Percentiles rank a stretch among this genome's conserved stretches.
These are phyloP conservation scores for Camelina neglecta DNA, from an alignment of 345 rosid genomes.

Conservation along the genomic window DNA sequence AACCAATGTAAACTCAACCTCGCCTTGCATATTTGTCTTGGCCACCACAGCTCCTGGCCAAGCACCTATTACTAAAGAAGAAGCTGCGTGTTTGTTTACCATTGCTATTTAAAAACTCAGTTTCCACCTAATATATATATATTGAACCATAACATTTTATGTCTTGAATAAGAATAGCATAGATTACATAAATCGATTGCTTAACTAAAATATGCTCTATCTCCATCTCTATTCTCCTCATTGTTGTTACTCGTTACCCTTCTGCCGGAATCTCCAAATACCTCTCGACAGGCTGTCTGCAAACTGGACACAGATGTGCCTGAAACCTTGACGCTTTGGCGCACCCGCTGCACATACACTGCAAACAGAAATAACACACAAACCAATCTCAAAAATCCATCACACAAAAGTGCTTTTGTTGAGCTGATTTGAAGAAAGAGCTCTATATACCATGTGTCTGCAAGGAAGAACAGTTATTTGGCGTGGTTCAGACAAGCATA, in stretches of 20 bases:
- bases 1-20: conserved; percentile 31
- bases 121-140: conserved; percentile 46
- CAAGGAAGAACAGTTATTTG: conserved; percentile 85
- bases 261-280: conserved; percentile 71
- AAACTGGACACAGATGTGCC: conserved; percentile 75
- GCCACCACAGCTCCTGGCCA: conserved; percentile 47
- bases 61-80: conserved; percentile 54
- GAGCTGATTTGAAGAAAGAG: neutral
- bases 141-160: conserved; percentile 49
- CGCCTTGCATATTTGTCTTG: conserved; percentile 31
- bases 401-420: neutral
- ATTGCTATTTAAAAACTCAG: conserved; percentile 53
- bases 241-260: conserved; percentile 25
- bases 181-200: conserved; percentile 7
- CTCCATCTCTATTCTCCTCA: neutral
- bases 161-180: conserved; percentile 11
- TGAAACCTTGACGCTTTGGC: conserved; percentile 85
- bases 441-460: conserved; percentile 79
- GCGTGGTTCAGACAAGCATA: conserved; percentile 82
- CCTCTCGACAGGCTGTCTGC: conserved; percentile 87
- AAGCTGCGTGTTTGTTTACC: conserved; percentile 39
- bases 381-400: neutral
- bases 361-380: conserved; percentile 37
- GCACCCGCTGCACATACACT: conserved; percentile 95
- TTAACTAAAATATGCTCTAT: conserved; percentile 3